Evolutionary conservation across 2,329 filamentous ascomycete species (phyloP).

Genomic region (Lecanicillium sp.): DNA sequence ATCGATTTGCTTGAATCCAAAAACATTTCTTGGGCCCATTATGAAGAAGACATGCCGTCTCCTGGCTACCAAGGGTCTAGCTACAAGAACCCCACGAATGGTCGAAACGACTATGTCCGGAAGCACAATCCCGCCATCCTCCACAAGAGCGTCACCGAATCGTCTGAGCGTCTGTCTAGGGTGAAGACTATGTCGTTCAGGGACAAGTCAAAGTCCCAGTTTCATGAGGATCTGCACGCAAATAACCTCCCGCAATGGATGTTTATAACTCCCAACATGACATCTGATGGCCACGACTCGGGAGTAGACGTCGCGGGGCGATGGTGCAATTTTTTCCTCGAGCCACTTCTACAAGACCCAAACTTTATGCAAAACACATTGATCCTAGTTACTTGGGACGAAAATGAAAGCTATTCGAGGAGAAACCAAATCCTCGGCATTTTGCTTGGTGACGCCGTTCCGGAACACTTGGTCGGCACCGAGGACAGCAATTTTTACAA

Average conservation of each 20-base stretch:
- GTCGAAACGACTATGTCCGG: conserved; percentile 68
- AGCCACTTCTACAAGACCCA: conserved; percentile 58
- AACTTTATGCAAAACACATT: conserved; percentile 71
- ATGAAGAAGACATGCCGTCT: conserved; percentile 72
- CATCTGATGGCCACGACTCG: conserved; percentile 69
- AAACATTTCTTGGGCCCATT: conserved; percentile 60
- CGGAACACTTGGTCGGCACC: conserved; percentile 52
- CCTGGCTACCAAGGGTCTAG: conserved; percentile 58
- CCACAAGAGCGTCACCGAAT: conserved; percentile 55
- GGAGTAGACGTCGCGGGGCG: conserved; percentile 58
- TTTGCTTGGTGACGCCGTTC: conserved; percentile 65
- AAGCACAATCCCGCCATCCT: conserved; percentile 67
- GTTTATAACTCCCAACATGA: conserved; percentile 69
- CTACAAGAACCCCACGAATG: conserved; percentile 56
- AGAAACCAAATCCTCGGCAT: conserved; percentile 64
- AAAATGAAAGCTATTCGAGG: conserved; percentile 59
- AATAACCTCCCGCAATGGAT: conserved; percentile 62
- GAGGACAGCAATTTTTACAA: conserved; percentile 63
- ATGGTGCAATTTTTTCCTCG: conserved; percentile 62
- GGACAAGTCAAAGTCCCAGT: conserved; percentile 38
- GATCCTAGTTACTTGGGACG: conserved; percentile 71
- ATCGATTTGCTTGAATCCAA: conserved; percentile 59
- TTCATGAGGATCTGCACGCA: conserved; percentile 56
- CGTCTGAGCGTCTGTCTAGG: conserved; percentile 49
- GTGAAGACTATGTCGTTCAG: conserved; percentile 60